These are phyloP conservation scores for Agapanthus africanus DNA, from an alignment of 106 monocot genomes.

Conservation along the genomic window DNA sequence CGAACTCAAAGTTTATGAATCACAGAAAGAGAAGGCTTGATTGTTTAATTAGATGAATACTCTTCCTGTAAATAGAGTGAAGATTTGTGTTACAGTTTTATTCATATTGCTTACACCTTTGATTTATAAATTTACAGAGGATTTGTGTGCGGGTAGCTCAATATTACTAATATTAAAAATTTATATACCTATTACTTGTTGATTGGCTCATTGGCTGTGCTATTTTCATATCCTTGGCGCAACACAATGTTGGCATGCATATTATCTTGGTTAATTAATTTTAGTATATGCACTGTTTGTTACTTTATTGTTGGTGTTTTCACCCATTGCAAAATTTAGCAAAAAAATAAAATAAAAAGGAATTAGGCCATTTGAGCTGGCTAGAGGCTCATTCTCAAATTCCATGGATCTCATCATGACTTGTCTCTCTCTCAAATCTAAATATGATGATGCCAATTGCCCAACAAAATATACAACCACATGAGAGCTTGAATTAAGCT, in stretches of 20 bases:
- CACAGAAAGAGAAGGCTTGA: background rate
- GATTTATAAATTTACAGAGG: background rate
- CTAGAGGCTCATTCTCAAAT: no score
- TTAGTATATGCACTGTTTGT: no score
- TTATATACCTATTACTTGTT: background rate
- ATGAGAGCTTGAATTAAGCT: background rate
- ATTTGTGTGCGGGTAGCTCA: no score
- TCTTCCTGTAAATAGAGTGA: constrained; percentile 9
- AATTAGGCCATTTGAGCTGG: no score
- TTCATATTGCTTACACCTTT: no score
- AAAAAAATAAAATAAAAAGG: background rate
- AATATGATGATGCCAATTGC: background rate
- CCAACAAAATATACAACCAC: background rate
- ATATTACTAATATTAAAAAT: no score
- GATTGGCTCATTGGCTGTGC: no score
- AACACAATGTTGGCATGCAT: no score
- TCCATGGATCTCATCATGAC: background rate
- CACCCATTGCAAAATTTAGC: background rate
- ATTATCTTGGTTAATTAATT: no score
- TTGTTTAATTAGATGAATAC: background rate
- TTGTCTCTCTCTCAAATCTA: constrained; percentile 4
- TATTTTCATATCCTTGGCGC: no score
- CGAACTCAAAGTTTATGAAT: no score
- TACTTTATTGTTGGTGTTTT: background rate
- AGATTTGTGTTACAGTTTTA: constrained; percentile 7